Conservation (phyloP, 768 basidiomycete genomes). For the Lentinula aciculospora region DNA sequence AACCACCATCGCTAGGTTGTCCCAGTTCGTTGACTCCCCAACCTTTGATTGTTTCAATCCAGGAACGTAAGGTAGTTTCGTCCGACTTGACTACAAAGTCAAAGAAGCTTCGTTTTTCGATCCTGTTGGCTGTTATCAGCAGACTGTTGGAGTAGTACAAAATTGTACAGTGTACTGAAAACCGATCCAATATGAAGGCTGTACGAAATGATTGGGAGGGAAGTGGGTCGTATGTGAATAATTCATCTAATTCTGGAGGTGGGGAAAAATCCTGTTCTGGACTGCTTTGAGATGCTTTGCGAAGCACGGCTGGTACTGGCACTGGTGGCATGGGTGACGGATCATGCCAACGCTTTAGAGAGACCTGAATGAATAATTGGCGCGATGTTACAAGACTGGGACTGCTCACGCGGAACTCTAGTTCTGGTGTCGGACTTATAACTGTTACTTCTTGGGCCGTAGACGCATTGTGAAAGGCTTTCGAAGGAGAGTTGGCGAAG, state of each 20-base stretch:
- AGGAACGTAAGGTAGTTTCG: constrained; percentile 60
- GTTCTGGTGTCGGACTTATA: constrained; percentile 55
- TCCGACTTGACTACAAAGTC: constrained; percentile 67
- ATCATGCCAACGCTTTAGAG: constrained; percentile 59
- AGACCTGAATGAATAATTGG: background rate
- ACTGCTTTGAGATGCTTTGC: background rate
- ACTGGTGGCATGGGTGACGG: constrained; percentile 51
- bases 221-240: constrained; percentile 54
- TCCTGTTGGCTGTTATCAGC: constrained; percentile 51
- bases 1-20: constrained; percentile 79
- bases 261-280: background rate
- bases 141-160: constrained; percentile 73
- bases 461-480: constrained; percentile 74
- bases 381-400: background rate
- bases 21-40: constrained; percentile 85
- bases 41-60: constrained; percentile 74
- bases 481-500: constrained; percentile 67
- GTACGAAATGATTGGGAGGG: constrained; percentile 69
- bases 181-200: constrained; percentile 79
- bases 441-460: constrained; percentile 80
- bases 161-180: constrained; percentile 59
- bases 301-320: background rate
- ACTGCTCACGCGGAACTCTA: constrained; percentile 44
- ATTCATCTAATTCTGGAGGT: constrained; percentile 10
- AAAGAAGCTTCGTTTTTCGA: constrained; percentile 64